Evolutionary conservation across 495 filamentous ascomycete genomes (phyloP).

Genomic region (Talaromyces proteolyticus): DNA sequence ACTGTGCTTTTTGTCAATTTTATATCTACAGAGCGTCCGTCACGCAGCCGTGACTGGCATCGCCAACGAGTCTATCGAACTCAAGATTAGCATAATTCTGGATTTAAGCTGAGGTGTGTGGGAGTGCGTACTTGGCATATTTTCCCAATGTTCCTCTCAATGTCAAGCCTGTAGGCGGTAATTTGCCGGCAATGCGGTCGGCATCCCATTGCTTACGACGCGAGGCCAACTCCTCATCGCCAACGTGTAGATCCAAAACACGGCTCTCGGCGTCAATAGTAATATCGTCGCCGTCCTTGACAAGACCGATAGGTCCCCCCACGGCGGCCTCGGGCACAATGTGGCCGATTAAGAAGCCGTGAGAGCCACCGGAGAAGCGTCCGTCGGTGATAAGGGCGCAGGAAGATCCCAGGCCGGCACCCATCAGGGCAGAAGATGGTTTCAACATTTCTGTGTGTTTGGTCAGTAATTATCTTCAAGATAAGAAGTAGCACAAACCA

Average conservation of each 20-base stretch:
- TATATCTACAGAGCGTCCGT: constrained; percentile 32
- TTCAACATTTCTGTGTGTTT: constrained; percentile 71
- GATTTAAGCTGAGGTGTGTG: too few species aligned
- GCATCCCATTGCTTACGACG: constrained; percentile 57
- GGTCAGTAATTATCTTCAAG: not conserved
- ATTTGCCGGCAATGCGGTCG: constrained; percentile 24
- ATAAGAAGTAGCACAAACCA: constrained; percentile 27
- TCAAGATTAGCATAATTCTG: not conserved
- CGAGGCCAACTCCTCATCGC: constrained; percentile 53
- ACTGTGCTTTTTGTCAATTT: not conserved
- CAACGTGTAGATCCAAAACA: constrained; percentile 42
- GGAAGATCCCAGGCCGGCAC: constrained; percentile 67
- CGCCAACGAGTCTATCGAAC: constrained; percentile 45
- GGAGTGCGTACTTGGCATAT: constrained; percentile 54
- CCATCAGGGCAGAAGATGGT: constrained; percentile 86
- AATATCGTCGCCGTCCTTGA: constrained; percentile 50
- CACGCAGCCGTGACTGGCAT: constrained; percentile 61
- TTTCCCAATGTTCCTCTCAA: constrained; percentile 86
- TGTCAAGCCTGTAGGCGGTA: constrained; percentile 29
- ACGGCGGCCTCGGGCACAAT: constrained; percentile 53
- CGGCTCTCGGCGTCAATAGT: constrained; percentile 49
- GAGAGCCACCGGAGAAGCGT: constrained; percentile 42
- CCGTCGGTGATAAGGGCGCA: constrained; percentile 49
- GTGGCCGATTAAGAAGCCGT: constrained; percentile 50
- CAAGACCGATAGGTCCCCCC: constrained; percentile 50